Conservation (phyloP, 2,329 filamentous ascomycete genomes). For the Chrysoporthe cubensis region DNA sequence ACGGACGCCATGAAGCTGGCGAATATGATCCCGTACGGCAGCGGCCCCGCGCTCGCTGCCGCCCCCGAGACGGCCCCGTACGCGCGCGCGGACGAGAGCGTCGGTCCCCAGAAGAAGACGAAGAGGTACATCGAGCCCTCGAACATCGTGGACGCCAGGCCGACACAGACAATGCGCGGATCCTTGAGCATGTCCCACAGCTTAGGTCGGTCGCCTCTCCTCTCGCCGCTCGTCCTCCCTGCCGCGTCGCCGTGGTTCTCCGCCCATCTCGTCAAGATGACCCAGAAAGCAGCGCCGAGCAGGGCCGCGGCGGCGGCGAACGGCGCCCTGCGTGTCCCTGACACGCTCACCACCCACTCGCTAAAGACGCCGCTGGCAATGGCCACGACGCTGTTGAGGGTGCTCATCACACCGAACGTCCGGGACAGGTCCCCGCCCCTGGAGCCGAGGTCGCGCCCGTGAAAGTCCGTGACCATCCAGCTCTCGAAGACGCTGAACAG, state of each 20-base stretch:
- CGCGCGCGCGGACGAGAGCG: constrained; percentile 45
- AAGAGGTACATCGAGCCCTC: constrained; percentile 64
- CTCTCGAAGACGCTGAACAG: constrained; percentile 64
- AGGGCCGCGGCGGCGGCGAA: constrained; percentile 46
- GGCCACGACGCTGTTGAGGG: constrained; percentile 58
- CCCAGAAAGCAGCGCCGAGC: constrained; percentile 46
- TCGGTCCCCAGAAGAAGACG: constrained; percentile 61
- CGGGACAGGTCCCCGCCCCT: constrained; percentile 48
- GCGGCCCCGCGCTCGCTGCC: constrained; percentile 25
- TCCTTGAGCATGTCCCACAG: constrained; percentile 40
- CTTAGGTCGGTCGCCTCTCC: constrained; percentile 21
- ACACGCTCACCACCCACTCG: constrained; percentile 51
- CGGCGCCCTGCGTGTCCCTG: constrained; percentile 54
- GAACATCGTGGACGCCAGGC: constrained; percentile 58
- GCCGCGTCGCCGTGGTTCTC: constrained; percentile 53
- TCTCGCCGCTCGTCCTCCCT: constrained; percentile 28
- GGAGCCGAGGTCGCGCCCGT: constrained; percentile 46
- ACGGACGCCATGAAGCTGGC: constrained; percentile 60
- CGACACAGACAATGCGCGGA: constrained; percentile 53
- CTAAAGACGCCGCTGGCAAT: constrained; percentile 56
- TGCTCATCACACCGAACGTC: constrained; percentile 56
- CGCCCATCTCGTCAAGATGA: constrained; percentile 52
- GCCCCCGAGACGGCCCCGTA: constrained; percentile 1
- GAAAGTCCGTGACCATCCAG: constrained; percentile 63
- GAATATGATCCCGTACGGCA: constrained; percentile 52